Evolutionary conservation across 83 land plant genomes (phyloP).

Genomic region (Diphasiastrum complanatum): DNA sequence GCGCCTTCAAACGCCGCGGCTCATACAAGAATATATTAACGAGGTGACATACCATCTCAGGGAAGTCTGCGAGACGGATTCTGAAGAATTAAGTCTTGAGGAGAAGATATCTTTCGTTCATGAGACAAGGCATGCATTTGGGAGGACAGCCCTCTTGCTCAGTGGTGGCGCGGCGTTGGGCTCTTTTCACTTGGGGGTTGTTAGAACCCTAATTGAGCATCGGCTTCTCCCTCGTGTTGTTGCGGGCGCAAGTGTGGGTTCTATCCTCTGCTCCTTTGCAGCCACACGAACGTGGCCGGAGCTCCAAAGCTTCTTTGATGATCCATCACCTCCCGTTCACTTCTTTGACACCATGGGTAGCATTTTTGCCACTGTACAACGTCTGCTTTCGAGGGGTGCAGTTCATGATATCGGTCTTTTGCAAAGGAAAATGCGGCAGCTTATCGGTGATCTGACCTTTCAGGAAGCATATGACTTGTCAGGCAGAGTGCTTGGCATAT

Average conservation of each 20-base stretch:
- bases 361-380: conserved; percentile 28
- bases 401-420: conserved; percentile 35
- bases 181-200: conserved; percentile 34
- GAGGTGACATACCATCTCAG: conserved; percentile 33
- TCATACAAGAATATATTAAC: conserved; percentile 34
- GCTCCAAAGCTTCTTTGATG: conserved; percentile 37
- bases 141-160: conserved; percentile 33
- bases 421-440: conserved; percentile 31
- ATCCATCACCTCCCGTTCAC: conserved; percentile 32
- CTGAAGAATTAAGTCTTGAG: conserved; percentile 29
- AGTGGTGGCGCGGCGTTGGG: conserved; percentile 41
- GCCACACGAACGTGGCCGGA: conserved; percentile 40
- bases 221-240: conserved; percentile 31
- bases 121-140: conserved; percentile 38
- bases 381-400: conserved; percentile 34
- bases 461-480: conserved; percentile 46
- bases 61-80: conserved; percentile 28
- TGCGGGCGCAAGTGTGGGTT: conserved; percentile 34
- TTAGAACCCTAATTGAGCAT: conserved; percentile 37
- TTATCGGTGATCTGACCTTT: conserved; percentile 42
- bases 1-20: conserved; percentile 24
- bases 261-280: conserved; percentile 38
- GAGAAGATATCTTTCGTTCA: conserved; percentile 34
- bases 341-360: conserved; percentile 37
- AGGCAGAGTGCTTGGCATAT: conserved; percentile 37